Conservation (phyloP, 495 filamentous ascomycete species). For the Neurospora sp. region DNA sequence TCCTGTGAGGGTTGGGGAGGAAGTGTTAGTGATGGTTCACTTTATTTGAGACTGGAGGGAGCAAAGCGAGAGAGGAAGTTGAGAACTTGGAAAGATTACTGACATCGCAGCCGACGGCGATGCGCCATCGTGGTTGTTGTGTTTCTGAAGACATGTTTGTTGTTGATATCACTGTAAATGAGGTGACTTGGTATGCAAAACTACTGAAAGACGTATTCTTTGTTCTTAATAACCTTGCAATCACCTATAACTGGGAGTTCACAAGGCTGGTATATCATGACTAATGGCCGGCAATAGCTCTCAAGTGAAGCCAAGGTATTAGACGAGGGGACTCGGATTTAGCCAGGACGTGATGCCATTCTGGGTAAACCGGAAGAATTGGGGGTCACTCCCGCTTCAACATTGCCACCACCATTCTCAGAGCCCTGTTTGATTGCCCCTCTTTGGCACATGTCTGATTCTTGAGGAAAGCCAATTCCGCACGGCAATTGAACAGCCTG, state of each 20-base stretch:
- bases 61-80: background rate
- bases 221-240: background rate
- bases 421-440: background rate
- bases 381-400: background rate
- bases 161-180: background rate
- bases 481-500: background rate
- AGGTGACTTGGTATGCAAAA: background rate
- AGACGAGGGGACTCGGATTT: background rate
- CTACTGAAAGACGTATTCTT: background rate
- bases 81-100: constrained; percentile 17
- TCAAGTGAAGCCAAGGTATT: background rate
- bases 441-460: background rate
- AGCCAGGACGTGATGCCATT: background rate
- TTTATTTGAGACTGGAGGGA: background rate
- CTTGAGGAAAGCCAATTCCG: background rate
- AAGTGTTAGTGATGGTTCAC: constrained; percentile 7
- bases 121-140: constrained; percentile 26
- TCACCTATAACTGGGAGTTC: background rate
- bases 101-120: constrained; percentile 38
- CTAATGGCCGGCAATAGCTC: background rate
- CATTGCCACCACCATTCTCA: background rate
- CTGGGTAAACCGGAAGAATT: background rate
- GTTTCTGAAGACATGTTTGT: constrained; percentile 2
- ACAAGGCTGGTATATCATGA: background rate
- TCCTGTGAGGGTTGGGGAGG: constrained; percentile 33